phyloP scores from a whole-genome alignment of 228 moss, liverwort and hornwort species.

The Sphagnum magellanicum region DNA sequence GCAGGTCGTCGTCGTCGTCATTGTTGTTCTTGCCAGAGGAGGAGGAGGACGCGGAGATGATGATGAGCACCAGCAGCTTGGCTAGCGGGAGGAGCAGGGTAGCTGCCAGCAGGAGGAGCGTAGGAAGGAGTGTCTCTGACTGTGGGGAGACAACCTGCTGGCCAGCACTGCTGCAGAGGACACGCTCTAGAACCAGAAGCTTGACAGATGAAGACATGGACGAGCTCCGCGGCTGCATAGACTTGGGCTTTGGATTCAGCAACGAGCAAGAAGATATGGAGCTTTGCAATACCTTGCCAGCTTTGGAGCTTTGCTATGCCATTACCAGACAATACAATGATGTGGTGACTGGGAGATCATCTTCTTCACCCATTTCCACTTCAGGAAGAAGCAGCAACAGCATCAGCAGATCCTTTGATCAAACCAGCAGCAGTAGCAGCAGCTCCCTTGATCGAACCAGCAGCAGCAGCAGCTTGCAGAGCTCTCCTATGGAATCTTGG shows the following conservation, averaged over 20 bases:
- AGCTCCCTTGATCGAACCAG: not conserved
- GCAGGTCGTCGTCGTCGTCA: not conserved
- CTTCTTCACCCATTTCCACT: constrained; percentile 3
- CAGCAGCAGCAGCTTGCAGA: not conserved
- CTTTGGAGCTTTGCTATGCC: constrained; percentile 13
- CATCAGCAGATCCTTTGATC: not conserved
- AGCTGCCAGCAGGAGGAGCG: not conserved
- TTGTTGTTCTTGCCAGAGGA: not conserved
- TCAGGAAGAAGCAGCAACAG: not conserved
- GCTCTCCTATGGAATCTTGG: constrained; percentile 5
- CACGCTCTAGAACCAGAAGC: not conserved
- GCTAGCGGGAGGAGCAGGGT: too few species aligned
- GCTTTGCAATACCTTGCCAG: constrained; percentile 9
- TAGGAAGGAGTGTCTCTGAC: constrained; percentile 13
- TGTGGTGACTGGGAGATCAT: constrained; percentile 1
- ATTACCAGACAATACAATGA: constrained; percentile 4
- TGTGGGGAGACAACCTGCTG: constrained; percentile 1
- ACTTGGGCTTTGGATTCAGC: constrained; percentile 11
- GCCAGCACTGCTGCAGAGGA: not conserved
- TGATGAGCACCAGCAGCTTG: not conserved
- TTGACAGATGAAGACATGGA: constrained; percentile 13
- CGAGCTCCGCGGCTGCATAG: constrained; percentile 12
- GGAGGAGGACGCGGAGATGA: not conserved
- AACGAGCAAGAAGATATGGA: constrained; percentile 4
- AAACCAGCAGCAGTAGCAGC: not conserved